phyloP scores from a whole-genome alignment of 768 basidiomycete genomes.

The Udeniomyces megalosporus region DNA sequence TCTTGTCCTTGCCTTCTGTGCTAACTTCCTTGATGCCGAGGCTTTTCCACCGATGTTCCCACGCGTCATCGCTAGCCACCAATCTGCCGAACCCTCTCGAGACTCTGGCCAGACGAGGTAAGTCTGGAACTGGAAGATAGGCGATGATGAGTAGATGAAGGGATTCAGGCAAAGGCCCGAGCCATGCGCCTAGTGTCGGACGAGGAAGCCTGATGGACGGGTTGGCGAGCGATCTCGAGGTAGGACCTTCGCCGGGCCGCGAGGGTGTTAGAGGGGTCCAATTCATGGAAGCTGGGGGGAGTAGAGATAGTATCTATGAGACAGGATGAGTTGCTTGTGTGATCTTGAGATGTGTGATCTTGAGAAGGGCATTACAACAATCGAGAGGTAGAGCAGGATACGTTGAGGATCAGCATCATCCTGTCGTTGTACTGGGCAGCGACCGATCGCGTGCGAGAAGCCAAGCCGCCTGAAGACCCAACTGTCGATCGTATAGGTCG shows the following conservation, averaged over 20 bases:
- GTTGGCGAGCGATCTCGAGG: not conserved
- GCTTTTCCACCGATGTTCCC: conserved; percentile 54
- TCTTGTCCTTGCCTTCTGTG: not conserved
- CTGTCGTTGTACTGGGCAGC: too few relatives aligned
- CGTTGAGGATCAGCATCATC: too few relatives aligned
- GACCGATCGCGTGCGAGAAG: too few relatives aligned
- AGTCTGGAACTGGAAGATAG: conserved; percentile 60
- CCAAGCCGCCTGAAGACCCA: too few relatives aligned
- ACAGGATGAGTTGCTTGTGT: too few relatives aligned
- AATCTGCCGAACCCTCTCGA: conserved; percentile 50
- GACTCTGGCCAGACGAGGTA: conserved; percentile 55
- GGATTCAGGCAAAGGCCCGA: conserved; percentile 65
- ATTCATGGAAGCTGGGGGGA: too few relatives aligned
- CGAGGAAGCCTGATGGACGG: conserved; percentile 17
- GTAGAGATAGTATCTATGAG: too few relatives aligned
- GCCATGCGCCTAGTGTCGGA: conserved; percentile 28
- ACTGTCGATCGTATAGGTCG: too few relatives aligned
- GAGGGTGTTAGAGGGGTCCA: conserved; percentile 6
- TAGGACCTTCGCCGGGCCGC: not conserved
- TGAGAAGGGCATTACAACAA: too few relatives aligned
- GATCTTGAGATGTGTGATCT: too few relatives aligned
- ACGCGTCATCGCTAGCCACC: conserved; percentile 54
- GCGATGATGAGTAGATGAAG: conserved; percentile 58
- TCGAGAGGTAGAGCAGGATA: too few relatives aligned
- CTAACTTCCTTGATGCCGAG: not conserved